phyloP scores from a whole-genome alignment of 257 asterid genomes.

The Solanum corneliomulleri region DNA sequence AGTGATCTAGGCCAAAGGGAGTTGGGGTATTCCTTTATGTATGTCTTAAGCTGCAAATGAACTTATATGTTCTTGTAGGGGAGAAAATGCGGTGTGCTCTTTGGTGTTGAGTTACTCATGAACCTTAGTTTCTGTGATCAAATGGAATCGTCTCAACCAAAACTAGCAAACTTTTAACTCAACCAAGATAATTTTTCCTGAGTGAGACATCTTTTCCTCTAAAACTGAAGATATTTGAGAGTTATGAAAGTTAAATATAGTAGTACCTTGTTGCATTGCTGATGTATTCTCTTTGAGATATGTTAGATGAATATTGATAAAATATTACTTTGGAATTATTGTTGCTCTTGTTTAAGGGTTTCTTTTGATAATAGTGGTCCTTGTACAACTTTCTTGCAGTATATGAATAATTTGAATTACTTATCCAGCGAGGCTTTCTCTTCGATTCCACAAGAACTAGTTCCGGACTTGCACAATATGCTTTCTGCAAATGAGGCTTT shows the following conservation, averaged over 20 bases:
- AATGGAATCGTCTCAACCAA: background rate
- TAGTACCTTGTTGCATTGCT: background rate
- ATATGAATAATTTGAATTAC: constrained; percentile 81
- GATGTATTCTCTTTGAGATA: background rate
- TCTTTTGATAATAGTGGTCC: constrained; percentile 12
- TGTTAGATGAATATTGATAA: background rate
- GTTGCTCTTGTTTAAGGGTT: background rate
- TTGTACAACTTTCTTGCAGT: constrained; percentile 50
- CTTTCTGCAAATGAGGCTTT: constrained; percentile 61
- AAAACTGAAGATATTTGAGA: background rate
- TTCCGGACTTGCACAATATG: constrained; percentile 77
- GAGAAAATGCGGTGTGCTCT: background rate
- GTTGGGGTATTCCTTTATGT: background rate
- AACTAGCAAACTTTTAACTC: background rate
- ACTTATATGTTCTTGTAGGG: background rate
- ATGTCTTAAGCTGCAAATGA: background rate
- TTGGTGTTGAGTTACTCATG: background rate
- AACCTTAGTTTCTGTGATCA: background rate
- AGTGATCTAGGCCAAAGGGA: background rate
- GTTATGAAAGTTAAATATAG: background rate
- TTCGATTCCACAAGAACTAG: constrained; percentile 68
- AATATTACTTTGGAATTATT: background rate
- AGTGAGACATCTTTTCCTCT: background rate
- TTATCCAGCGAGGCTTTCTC: constrained; percentile 72
- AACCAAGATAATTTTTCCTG: background rate